Evolutionary conservation across 306 rosid species (phyloP).

Genomic region (Corylus americana): DNA sequence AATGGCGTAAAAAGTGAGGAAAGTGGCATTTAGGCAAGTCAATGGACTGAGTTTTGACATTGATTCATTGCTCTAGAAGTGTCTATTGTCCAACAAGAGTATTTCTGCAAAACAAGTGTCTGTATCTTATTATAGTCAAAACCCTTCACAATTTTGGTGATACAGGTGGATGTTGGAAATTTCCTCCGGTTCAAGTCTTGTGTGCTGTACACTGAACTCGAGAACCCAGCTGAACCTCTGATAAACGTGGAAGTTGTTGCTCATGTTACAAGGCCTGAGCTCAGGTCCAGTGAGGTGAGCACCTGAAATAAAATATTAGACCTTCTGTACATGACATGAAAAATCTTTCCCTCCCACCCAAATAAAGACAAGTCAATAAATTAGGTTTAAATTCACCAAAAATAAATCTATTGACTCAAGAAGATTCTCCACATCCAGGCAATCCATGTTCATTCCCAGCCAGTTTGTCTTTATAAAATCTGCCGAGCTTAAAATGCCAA

Average conservation of each 20-base stretch:
- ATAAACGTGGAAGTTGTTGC: slow-evolving; percentile 83
- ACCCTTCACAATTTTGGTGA: slow-evolving; percentile 8
- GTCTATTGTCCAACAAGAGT: background rate
- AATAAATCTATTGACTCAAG: background rate
- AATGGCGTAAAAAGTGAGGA: background rate
- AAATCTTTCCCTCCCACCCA: background rate
- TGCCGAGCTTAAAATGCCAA: background rate
- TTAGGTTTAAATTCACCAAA: background rate
- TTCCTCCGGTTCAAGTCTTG: slow-evolving; percentile 84
- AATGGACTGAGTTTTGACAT: background rate
- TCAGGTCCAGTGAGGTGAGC: slow-evolving; percentile 76
- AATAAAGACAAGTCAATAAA: background rate
- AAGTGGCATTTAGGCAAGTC: background rate
- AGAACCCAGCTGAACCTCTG: slow-evolving; percentile 51
- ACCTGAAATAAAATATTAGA: background rate
- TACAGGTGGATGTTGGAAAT: slow-evolving; percentile 90
- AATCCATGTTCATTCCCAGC: background rate
- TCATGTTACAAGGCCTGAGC: slow-evolving; percentile 85
- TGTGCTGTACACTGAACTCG: slow-evolving; percentile 76
- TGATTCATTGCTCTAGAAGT: background rate
- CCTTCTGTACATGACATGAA: background rate
- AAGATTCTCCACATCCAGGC: background rate
- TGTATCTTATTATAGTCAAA: background rate
- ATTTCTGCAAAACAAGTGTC: background rate
- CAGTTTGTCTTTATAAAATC: background rate